phyloP scores from a whole-genome alignment of 805 yeast species.

The Yarrowia alimentaria region DNA sequence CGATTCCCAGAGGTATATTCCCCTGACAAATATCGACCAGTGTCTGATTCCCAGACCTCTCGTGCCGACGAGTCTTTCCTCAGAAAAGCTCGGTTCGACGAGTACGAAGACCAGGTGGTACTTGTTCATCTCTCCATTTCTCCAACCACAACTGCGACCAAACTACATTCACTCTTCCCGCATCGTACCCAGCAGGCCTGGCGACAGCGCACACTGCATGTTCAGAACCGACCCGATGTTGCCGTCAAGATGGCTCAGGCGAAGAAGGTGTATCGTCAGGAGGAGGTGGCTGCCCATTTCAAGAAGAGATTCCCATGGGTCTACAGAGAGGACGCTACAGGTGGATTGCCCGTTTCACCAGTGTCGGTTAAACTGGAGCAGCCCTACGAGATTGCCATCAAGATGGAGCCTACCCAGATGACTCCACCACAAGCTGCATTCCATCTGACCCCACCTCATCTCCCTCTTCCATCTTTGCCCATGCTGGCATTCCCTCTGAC shows the following conservation, averaged over 20 bases:
- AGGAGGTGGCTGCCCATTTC: conserved; percentile 2
- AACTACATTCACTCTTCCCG: conserved; percentile 17
- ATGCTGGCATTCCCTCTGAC: conserved; percentile 17
- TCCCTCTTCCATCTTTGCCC: background rate
- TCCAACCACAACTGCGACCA: conserved; percentile 21
- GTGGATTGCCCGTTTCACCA: too few species aligned
- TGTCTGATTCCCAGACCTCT: background rate
- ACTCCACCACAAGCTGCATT: too few species aligned
- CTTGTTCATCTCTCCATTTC: conserved; percentile 4
- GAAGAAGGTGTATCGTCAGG: background rate
- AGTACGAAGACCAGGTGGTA: conserved; percentile 9
- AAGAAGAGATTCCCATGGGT: conserved; percentile 22
- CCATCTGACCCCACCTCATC: too few species aligned
- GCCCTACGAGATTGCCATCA: too few species aligned
- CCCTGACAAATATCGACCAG: conserved; percentile 5
- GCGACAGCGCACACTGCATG: conserved; percentile 22
- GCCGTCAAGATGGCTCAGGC: background rate
- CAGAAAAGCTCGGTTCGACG: conserved; percentile 21
- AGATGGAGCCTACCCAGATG: too few species aligned
- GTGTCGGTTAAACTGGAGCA: too few species aligned
- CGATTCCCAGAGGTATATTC: conserved; percentile 15
- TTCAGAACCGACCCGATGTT: conserved; percentile 3
- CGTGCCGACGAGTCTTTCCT: conserved; percentile 22
- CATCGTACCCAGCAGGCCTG: conserved; percentile 27
- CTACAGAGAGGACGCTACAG: background rate